Conservation (phyloP, 805 yeast genomes). For the Candida gorgasii region DNA sequence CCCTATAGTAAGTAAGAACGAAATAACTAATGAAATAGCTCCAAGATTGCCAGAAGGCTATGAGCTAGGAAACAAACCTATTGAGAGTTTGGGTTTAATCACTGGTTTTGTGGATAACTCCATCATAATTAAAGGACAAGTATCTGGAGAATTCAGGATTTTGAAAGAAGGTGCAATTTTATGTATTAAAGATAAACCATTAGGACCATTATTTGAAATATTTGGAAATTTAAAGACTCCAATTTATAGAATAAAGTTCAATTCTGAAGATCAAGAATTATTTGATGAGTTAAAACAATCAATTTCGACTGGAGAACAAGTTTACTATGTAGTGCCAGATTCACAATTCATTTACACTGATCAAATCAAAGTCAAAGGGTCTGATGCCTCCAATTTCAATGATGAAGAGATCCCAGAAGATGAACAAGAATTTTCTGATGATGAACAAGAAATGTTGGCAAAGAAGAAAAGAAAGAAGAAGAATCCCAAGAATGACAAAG, state of each 20-base stretch:
- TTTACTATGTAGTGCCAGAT: slow-evolving; percentile 76
- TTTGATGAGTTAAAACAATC: slow-evolving; percentile 50
- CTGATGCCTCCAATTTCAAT: slow-evolving; percentile 92
- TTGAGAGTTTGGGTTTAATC: slow-evolving; percentile 72
- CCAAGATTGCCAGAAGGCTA: slow-evolving; percentile 70
- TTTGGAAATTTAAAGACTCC: slow-evolving; percentile 89
- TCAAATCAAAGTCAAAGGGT: slow-evolving; percentile 73
- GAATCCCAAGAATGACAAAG: slow-evolving; percentile 35
- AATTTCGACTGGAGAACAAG: slow-evolving; percentile 34
- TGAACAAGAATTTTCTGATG: slow-evolving; percentile 95
- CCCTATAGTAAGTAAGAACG: slow-evolving; percentile 81
- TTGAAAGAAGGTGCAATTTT: slow-evolving; percentile 78
- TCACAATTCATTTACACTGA: slow-evolving; percentile 81
- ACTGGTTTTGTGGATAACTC: slow-evolving; percentile 70
- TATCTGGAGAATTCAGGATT: slow-evolving; percentile 83
- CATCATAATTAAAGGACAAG: slow-evolving; percentile 66
- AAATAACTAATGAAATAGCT: slow-evolving; percentile 65
- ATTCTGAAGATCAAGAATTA: slow-evolving; percentile 48
- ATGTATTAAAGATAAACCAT: slow-evolving; percentile 68
- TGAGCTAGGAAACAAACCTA: slow-evolving; percentile 56
- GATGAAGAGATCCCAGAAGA: slow-evolving; percentile 94
- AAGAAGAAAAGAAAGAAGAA: slow-evolving; percentile 62
- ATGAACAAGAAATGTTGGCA: slow-evolving; percentile 77
- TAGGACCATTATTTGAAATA: slow-evolving; percentile 84
- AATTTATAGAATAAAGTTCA: slow-evolving; percentile 67